Evolutionary conservation across 2,329 filamentous ascomycete genomes (phyloP), one percentile per base, ranked within the genome.

Genomic region (Aspergillus fischeri): DNA sequence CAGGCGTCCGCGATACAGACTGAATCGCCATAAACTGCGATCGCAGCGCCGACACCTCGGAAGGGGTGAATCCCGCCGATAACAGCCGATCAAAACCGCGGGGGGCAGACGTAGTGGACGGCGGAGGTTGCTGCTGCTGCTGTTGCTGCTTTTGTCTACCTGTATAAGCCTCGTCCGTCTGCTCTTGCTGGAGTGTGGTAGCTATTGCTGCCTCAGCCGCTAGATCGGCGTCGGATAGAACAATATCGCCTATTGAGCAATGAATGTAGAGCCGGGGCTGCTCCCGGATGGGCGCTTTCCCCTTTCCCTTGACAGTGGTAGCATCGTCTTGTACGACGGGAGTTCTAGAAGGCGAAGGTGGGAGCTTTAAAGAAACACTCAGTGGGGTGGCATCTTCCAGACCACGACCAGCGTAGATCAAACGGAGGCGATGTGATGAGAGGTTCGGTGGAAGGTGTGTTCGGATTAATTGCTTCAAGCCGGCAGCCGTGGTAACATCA

Each of bases 11-110:
- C 27, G 89, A 88, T 62, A 88, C 84, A 29, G 88, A 85, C 68
- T 96, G 90, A 61, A 96, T 90, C 48, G 89, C 88, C 47, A 91
- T 84, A 75, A 97, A 99, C 73, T 97, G 93, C 24, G 92, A 85
- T 21, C 94, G 86, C 14, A 99, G 82, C 51, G 89, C 86, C 51
- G 91, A 87, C 14, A 99, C 88, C 73, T 99, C 94, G 2, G 89
- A 83, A 0, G 86, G 70, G 0, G 90, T 91, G 76, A 99, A 95
- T 28, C 93, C 93, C 0, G 91, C 84, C 4, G 83, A 79, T 0
- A 96, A 82, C 2, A 97, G 81, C 5, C 94, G 83, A 72, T 97
- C 92, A 76, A 99, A 99, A 28, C 94, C 94, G 17, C 89, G 85
- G 0, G 89, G 89, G 1, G 81, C 79, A 5, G 80, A 77, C 0